Evolutionary conservation across 345 rosid species (phyloP).

Genomic region (Leavenworthia alabamica): DNA sequence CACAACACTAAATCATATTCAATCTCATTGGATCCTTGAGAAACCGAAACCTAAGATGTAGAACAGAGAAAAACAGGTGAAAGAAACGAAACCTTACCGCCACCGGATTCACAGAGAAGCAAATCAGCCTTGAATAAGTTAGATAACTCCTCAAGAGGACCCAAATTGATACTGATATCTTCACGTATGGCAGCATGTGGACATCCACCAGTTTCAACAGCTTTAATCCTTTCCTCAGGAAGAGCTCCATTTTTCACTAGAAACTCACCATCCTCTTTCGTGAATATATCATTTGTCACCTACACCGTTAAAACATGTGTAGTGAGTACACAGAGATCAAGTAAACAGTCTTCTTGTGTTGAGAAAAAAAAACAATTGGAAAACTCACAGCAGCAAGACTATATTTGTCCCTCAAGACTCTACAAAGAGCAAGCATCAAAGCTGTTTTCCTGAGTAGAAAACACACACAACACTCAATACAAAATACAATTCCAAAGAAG

Average conservation of each 20-base stretch:
- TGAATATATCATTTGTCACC: conserved; percentile 98
- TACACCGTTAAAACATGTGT: conserved; percentile 18
- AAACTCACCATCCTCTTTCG: conserved; percentile 95
- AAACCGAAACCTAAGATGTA: background rate
- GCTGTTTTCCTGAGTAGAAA: conserved; percentile 69
- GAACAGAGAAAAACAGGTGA: background rate
- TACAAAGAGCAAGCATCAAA: conserved; percentile 81
- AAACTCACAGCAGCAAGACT: conserved; percentile 95
- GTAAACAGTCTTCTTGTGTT: background rate
- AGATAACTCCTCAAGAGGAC: conserved; percentile 94
- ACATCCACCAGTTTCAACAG: conserved; percentile 95
- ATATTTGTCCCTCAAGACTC: conserved; percentile 66
- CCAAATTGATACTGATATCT: conserved; percentile 93
- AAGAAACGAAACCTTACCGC: conserved; percentile 40
- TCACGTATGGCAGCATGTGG: conserved; percentile 99
- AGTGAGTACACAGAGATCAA: background rate
- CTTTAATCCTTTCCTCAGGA: conserved; percentile 86
- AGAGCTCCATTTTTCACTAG: conserved; percentile 86
- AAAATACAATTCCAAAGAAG: background rate
- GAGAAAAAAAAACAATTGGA: background rate
- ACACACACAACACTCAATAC: conserved; percentile 2
- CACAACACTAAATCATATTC: background rate
- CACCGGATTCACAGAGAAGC: conserved; percentile 96
- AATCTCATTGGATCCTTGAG: background rate
- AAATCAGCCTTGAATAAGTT: conserved; percentile 77